Evolutionary conservation across 768 basidiomycete species (phyloP).

Genomic region (Pluteus cervinus): DNA sequence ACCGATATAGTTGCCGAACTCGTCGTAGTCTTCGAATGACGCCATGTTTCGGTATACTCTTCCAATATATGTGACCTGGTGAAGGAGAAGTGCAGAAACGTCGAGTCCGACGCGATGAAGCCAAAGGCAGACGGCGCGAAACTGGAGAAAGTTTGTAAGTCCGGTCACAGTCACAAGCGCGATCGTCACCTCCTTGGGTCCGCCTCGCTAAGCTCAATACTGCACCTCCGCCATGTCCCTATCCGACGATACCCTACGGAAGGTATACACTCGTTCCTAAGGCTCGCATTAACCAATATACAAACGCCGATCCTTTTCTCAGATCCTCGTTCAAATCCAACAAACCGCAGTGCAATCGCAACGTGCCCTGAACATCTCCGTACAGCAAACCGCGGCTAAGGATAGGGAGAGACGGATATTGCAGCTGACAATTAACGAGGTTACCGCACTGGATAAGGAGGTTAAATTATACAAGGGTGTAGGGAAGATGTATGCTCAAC

Average conservation of each 20-base stretch:
- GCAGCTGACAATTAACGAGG: slow-evolving; percentile 84
- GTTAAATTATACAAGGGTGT: slow-evolving; percentile 91
- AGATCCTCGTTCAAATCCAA: slow-evolving; percentile 94
- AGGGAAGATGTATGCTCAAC: slow-evolving; percentile 79
- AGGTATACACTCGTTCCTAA: slow-evolving; percentile 38
- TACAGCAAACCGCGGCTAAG: slow-evolving; percentile 73
- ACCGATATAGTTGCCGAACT: slow-evolving; percentile 98
- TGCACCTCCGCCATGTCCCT: slow-evolving; percentile 43
- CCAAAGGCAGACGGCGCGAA: too few species aligned
- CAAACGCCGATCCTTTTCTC: slow-evolving; percentile 8
- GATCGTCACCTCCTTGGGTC: slow-evolving; percentile 1
- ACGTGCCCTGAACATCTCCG: slow-evolving; percentile 63
- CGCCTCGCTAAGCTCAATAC: slow-evolving; percentile 8
- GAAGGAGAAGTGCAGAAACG: too few species aligned
- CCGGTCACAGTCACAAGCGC: background rate
- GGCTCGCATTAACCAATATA: background rate
- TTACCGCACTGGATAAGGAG: slow-evolving; percentile 60
- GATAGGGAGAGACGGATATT: slow-evolving; percentile 87
- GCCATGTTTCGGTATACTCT: slow-evolving; percentile 28
- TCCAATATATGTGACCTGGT: background rate
- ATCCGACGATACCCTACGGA: slow-evolving; percentile 78
- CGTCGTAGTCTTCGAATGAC: slow-evolving; percentile 79
- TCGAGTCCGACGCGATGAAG: too few species aligned
- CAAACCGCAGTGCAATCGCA: slow-evolving; percentile 85
- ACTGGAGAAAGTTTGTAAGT: too few species aligned